phyloP scores from a whole-genome alignment of 805 yeast genomes.

The Ogataea nonfermentans region DNA sequence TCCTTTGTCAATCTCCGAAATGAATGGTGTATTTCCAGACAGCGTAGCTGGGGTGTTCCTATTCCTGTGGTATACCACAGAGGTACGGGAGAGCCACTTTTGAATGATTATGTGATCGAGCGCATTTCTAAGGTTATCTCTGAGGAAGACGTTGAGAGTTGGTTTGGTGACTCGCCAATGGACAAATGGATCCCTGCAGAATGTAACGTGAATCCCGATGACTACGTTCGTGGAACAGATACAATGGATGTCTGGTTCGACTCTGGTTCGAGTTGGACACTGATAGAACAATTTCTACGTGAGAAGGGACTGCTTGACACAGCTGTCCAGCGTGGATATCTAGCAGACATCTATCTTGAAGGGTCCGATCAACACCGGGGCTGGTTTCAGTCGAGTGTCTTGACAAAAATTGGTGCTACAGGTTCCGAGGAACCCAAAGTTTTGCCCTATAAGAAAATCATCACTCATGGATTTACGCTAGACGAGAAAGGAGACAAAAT shows the following conservation, averaged over 20 bases:
- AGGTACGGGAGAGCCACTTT: conserved; percentile 60
- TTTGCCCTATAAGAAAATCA: conserved; percentile 66
- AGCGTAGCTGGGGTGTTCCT: conserved; percentile 97
- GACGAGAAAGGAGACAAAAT: conserved; percentile 85
- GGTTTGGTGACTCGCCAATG: conserved; percentile 61
- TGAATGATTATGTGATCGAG: conserved; percentile 53
- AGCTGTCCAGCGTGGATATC: conserved; percentile 37
- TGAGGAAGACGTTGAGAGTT: conserved; percentile 65
- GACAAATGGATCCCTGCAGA: conserved; percentile 71
- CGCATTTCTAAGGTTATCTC: conserved; percentile 57
- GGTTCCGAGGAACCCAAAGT: conserved; percentile 26
- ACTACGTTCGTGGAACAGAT: conserved; percentile 68
- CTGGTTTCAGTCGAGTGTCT: conserved; percentile 94
- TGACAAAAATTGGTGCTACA: conserved; percentile 64
- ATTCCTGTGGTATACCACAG: conserved; percentile 77
- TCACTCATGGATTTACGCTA: conserved; percentile 92
- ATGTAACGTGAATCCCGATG: conserved; percentile 39
- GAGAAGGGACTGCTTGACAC: conserved; percentile 33
- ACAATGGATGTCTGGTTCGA: conserved; percentile 99
- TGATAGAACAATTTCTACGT: conserved; percentile 42
- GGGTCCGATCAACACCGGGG: conserved; percentile 99
- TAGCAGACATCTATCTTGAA: conserved; percentile 85
- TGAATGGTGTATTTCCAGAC: conserved; percentile 98
- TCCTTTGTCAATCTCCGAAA: conserved; percentile 75
- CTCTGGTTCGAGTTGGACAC: conserved; percentile 90